These are phyloP conservation scores for Phytophthora pseudosyringae DNA, from an alignment of 352 stramenopile genomes.

Conservation along the genomic window DNA sequence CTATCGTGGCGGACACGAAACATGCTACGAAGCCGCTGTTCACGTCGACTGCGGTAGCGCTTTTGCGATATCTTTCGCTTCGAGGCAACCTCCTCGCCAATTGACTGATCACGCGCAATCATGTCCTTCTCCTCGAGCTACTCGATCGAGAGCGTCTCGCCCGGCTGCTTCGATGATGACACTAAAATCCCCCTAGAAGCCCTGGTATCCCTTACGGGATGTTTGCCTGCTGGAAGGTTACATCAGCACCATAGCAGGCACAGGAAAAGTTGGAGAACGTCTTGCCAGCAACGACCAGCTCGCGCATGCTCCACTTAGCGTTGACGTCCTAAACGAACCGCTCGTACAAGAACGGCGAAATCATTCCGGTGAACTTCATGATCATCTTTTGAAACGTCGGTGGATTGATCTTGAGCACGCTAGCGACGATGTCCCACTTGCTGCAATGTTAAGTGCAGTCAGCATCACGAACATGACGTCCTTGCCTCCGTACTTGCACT, in stretches of 20 bases:
- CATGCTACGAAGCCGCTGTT: too few species aligned
- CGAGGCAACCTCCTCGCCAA: too few species aligned
- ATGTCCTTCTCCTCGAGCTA: too few species aligned
- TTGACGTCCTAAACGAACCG: not conserved
- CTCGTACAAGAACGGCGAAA: conserved; percentile 9
- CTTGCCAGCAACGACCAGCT: not conserved
- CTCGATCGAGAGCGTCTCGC: too few species aligned
- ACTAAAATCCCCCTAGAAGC: too few species aligned
- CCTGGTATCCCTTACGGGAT: conserved; percentile 6
- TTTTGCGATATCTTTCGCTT: too few species aligned
- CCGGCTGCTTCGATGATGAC: too few species aligned
- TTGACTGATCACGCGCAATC: too few species aligned
- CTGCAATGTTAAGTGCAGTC: not conserved
- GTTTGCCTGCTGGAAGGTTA: conserved; percentile 16
- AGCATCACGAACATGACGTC: conserved; percentile 12
- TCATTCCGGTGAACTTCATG: conserved; percentile 3
- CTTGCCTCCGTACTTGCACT: conserved; percentile 15
- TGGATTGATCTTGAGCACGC: conserved; percentile 9
- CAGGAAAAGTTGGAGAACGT: conserved; percentile 8
- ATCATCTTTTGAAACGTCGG: conserved; percentile 13
- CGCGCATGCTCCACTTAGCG: not conserved
- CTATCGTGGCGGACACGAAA: too few species aligned
- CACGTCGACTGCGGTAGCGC: too few species aligned
- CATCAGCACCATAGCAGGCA: conserved; percentile 6
- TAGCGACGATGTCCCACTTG: conserved; percentile 13